Evolutionary conservation across 164 flowering plant species (phyloP), one percentile per base, ranked within the genome.

Genomic region (Magnolia kwangsiensis): DNA sequence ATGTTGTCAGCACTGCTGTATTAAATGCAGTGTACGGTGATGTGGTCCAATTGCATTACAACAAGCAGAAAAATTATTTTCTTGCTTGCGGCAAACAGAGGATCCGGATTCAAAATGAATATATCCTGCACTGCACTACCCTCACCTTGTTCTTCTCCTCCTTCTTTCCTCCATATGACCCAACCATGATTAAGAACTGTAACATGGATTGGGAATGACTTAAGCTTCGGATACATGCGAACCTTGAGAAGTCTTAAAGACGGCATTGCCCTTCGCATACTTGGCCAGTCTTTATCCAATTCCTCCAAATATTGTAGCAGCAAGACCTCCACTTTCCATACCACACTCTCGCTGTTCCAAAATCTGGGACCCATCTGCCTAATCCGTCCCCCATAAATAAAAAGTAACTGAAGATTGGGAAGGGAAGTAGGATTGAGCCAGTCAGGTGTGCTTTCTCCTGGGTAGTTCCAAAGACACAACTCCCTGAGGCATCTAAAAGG

Each of bases 281-380:
- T 71, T 51, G 73, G 10, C 61, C 8, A 1, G 29, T 14, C 45
- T 23, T 21, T 37, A 29, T 71, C 29, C 24, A 51, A 2, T 7
- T 51, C 37, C 6, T 1, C 9, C 31, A 71, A 51, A n/a, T 4
- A 11, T 1, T 18, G 9, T n/a, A 69, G 19, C 21, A 1, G 16
- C 63, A 71, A 71, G 20, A 4, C 8, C 63, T 50, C 73, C 21
- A 69, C n/a, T 50, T 49, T 69, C 72, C 72, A 69, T n/a, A 7
- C 10, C 27, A 13, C 72, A 69, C 13, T 19, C 10, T 49, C 55
- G 20, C 21, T 49, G 19, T 19, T 49, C 55, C 51, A 69, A 50
- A 69, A 69, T 8, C 14, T 24, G 3, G 20, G 21, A 8, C 58
- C 11, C 55, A 69, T 45, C 4, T 50, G 13, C n/a, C 21, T 18